Percentiles rank a stretch among this genome's conserved stretches.
Conservation (phyloP, 257 asterid genomes). For the Solanum megistacrolobum region DNA sequence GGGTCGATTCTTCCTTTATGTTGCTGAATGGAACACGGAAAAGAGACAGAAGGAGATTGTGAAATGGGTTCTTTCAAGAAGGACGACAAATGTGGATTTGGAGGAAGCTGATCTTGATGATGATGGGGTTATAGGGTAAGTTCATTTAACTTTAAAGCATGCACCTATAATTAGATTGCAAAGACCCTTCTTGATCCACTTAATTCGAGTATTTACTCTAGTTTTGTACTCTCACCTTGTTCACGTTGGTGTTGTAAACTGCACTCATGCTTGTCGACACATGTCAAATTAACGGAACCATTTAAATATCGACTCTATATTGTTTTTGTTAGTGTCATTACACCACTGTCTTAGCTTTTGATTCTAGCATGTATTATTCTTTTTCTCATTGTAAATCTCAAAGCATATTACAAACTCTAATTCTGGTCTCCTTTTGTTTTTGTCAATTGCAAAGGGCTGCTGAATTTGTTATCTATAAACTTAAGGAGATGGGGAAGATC, state of each 20-base stretch:
- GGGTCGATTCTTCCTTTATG: conserved; percentile 62
- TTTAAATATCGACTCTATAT: neutral
- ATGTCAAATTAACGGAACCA: neutral
- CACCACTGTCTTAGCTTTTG: neutral
- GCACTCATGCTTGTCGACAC: neutral
- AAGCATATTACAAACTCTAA: neutral
- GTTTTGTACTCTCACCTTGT: neutral
- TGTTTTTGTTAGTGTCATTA: neutral
- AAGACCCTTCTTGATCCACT: neutral
- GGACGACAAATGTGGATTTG: conserved; percentile 67
- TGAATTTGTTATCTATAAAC: conserved; percentile 62
- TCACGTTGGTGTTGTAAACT: neutral
- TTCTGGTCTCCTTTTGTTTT: neutral
- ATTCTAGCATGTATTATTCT: neutral
- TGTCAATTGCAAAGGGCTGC: conserved; percentile 43
- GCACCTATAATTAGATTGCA: neutral
- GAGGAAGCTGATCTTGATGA: conserved; percentile 85
- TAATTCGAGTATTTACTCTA: neutral
- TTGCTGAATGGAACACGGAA: conserved; percentile 74
- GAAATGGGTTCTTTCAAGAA: conserved; percentile 39
- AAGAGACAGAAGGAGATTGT: conserved; percentile 51
- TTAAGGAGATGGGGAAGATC: conserved; percentile 96
- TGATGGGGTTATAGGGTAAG: conserved; percentile 68
- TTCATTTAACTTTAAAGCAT: neutral
- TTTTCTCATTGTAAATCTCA: neutral